Percentiles rank a stretch among this genome's conserved stretches.
Conservation (phyloP, 352 stramenopile genomes). For the Globisporangium spiculum region DNA sequence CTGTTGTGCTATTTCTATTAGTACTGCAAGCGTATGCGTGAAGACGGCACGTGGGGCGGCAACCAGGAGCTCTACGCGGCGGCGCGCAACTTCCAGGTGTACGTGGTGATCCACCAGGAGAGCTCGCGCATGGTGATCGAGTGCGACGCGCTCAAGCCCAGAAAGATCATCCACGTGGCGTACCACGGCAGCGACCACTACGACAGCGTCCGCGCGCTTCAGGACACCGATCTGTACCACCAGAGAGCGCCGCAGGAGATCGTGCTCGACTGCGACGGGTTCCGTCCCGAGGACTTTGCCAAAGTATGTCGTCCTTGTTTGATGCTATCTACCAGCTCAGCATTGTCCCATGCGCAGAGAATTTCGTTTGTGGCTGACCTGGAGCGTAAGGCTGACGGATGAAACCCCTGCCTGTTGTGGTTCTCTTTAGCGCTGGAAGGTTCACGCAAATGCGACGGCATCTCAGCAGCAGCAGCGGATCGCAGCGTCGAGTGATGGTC, state of each 20-base stretch:
- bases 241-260: conserved; percentile 39
- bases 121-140: conserved; percentile 66
- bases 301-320: conserved; percentile 33
- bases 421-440: conserved; percentile 17
- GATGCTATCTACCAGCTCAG: background rate
- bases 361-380: background rate
- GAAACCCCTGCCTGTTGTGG: background rate
- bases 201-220: conserved; percentile 66
- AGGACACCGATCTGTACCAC: conserved; percentile 33
- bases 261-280: conserved; percentile 54
- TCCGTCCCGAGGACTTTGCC: conserved; percentile 50
- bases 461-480: background rate
- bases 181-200: conserved; percentile 83
- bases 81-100: conserved; percentile 64
- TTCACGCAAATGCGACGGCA: background rate
- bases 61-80: conserved; percentile 82
- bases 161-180: conserved; percentile 48
- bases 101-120: conserved; percentile 79
- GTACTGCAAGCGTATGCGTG: conserved; percentile 78
- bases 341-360: background rate
- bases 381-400: background rate
- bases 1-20: conserved; percentile 14
- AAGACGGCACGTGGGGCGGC: conserved; percentile 78
- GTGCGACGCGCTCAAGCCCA: conserved; percentile 55
- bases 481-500: background rate